These are phyloP conservation scores for Ophiostoma sp. DNA, from an alignment of 2,329 filamentous ascomycete species.

Conservation along the genomic window DNA sequence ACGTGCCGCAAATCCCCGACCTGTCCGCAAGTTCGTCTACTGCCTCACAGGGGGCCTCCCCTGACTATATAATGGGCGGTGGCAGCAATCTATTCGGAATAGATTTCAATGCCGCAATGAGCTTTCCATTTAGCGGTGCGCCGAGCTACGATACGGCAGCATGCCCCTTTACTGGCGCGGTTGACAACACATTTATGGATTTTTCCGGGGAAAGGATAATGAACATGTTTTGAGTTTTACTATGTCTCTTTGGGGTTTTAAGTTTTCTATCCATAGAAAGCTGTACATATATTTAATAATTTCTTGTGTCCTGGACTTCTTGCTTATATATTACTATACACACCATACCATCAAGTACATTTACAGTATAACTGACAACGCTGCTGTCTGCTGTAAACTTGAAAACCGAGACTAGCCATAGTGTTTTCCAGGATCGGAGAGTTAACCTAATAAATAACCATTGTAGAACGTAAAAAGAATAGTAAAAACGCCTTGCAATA, in stretches of 20 bases:
- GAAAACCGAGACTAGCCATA: too few species aligned
- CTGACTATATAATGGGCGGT: neutral
- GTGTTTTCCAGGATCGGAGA: neutral
- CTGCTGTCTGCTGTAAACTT: too few species aligned
- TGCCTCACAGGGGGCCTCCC: neutral
- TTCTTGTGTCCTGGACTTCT: too few species aligned
- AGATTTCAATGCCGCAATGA: neutral
- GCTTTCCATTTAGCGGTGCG: neutral
- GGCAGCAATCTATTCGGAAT: conserved; percentile 12
- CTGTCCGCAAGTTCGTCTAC: neutral
- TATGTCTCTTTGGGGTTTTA: too few species aligned
- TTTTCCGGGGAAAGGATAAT: conserved; percentile 13
- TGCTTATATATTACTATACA: too few species aligned
- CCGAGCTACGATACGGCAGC: neutral
- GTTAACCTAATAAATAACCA: neutral
- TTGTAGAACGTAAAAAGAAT: neutral
- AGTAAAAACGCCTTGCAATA: neutral
- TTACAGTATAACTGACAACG: too few species aligned
- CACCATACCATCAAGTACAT: too few species aligned
- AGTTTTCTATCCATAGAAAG: too few species aligned
- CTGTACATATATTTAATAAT: too few species aligned
- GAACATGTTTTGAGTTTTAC: conserved; percentile 15
- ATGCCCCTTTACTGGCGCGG: neutral
- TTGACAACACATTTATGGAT: conserved; percentile 12
- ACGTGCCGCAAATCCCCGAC: neutral